Evolutionary conservation across 2,329 filamentous ascomycete genomes (phyloP).

Genomic region (Parafenestella ontariensis): DNA sequence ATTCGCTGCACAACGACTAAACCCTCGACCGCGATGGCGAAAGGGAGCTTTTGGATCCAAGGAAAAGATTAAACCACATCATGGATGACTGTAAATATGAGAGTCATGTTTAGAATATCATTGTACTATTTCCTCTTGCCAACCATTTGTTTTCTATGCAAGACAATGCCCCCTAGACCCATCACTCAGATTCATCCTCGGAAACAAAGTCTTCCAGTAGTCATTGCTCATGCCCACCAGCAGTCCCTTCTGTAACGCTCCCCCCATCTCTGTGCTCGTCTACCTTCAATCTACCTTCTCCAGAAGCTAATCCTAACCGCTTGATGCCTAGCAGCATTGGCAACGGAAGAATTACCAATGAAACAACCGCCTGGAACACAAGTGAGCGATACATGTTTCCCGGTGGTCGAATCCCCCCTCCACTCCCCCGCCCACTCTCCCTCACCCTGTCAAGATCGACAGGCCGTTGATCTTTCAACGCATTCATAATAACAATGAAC

Average conservation of each 20-base stretch:
- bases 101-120: constrained; percentile 48
- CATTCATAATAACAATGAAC: constrained; percentile 84
- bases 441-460: constrained; percentile 39
- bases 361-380: constrained; percentile 79
- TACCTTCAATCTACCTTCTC: constrained; percentile 40
- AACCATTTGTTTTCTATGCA: neutral
- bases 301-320: constrained; percentile 62
- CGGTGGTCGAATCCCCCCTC: constrained; percentile 58
- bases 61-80: constrained; percentile 32
- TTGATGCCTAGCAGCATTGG: constrained; percentile 71
- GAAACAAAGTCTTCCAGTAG: constrained; percentile 28
- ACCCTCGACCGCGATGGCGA: constrained; percentile 21
- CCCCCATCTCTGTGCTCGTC: constrained; percentile 39
- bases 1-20: constrained; percentile 16
- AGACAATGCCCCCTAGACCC: neutral
- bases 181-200: constrained; percentile 9
- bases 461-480: constrained; percentile 60
- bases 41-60: constrained; percentile 27
- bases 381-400: constrained; percentile 76
- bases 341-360: constrained; percentile 68
- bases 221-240: constrained; percentile 26
- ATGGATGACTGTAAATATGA: constrained; percentile 46
- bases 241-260: constrained; percentile 4
- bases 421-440: constrained; percentile 30
- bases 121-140: constrained; percentile 41